These are phyloP conservation scores for Solanum pimpinellifolium DNA, from an alignment of 257 asterid species.

Conservation along the genomic window DNA sequence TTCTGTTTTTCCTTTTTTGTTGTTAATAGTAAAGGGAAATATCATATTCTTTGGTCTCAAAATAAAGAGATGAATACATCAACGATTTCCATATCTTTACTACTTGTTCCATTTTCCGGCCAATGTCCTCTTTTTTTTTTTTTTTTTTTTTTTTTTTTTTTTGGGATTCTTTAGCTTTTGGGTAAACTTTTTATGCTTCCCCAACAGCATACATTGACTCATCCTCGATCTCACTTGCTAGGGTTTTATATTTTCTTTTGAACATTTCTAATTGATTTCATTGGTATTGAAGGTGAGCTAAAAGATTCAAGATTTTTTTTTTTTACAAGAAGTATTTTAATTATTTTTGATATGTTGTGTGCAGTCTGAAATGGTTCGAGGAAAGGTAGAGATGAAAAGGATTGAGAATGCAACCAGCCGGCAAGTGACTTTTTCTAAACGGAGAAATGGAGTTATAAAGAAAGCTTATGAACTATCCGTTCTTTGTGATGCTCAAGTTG, in stretches of 20 bases:
- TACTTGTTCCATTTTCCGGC: neutral
- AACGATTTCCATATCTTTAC: neutral
- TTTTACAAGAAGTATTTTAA: too few relatives aligned
- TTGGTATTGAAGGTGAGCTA: neutral
- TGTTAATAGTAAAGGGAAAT: neutral
- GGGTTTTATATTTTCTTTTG: neutral
- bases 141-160: neutral
- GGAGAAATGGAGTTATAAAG: neutral
- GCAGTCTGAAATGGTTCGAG: constrained; percentile 1
- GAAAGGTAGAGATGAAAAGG: neutral
- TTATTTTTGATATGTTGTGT: too few relatives aligned
- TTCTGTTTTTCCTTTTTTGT: neutral
- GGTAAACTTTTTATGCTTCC: neutral
- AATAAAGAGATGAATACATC: neutral
- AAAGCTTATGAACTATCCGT: constrained; percentile 5
- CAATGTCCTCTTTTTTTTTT: too few relatives aligned
- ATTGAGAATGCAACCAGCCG: neutral
- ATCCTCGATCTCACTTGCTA: neutral
- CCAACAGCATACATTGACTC: neutral
- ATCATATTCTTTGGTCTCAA: neutral
- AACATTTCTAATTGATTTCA: neutral
- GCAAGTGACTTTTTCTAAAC: constrained; percentile 3
- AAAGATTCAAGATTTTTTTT: too few relatives aligned
- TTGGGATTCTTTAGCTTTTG: too few relatives aligned
- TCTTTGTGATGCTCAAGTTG: constrained; percentile 4